Evolutionary conservation across 495 filamentous ascomycete species (phyloP).

Genomic region (Oidiodendron maius): DNA sequence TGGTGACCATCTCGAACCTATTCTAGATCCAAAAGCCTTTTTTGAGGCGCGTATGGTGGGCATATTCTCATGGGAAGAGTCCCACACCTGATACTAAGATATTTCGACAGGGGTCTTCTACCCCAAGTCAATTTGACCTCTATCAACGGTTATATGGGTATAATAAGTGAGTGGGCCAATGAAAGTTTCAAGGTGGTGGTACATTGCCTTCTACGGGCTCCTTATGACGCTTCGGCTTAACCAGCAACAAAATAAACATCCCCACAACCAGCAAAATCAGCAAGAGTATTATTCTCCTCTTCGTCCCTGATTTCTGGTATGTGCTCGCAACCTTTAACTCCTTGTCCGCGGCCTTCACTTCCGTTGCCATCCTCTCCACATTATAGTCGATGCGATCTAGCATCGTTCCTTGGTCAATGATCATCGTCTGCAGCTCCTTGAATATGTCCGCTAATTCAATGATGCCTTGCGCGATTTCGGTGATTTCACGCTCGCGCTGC

Average conservation of each 20-base stretch:
- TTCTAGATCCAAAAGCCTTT: too few species aligned
- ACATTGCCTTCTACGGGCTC: conserved; percentile 4
- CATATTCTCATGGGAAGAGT: too few species aligned
- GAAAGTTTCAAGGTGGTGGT: conserved; percentile 15
- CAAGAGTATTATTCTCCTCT: conserved; percentile 85
- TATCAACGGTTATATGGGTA: too few species aligned
- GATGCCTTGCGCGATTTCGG: conserved; percentile 94
- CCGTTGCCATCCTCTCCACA: conserved; percentile 81
- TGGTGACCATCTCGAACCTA: too few species aligned
- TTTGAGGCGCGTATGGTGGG: too few species aligned
- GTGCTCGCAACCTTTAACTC: conserved; percentile 78
- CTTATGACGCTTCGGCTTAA: conserved; percentile 67
- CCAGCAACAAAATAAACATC: conserved; percentile 75
- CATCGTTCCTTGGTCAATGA: conserved; percentile 98
- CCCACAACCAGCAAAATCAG: conserved; percentile 77
- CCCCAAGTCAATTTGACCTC: too few species aligned
- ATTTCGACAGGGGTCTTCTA: too few species aligned
- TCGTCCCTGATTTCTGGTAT: conserved; percentile 86
- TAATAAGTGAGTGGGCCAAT: too few species aligned
- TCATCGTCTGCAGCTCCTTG: conserved; percentile 90
- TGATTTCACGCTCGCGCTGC: conserved; percentile 95
- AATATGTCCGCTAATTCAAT: conserved; percentile 96
- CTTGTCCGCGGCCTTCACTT: conserved; percentile 88
- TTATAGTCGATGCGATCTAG: conserved; percentile 98
- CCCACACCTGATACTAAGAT: too few species aligned